Conservation (phyloP, 441 rosid species). For the Bruguiera hainesii region DNA sequence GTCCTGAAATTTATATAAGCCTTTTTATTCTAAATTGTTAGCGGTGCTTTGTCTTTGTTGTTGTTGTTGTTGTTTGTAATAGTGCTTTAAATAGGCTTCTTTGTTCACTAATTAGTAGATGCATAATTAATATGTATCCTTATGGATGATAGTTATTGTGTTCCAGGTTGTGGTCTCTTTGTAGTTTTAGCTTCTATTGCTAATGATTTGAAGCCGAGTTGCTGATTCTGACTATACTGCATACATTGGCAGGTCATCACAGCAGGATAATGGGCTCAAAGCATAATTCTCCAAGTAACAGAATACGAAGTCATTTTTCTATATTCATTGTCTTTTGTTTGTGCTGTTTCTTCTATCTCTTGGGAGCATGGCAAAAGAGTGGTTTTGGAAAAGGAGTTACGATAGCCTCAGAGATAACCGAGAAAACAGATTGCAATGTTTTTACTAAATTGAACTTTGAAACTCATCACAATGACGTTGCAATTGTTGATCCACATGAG, state of each 20-base stretch:
- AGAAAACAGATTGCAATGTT: slow-evolving; percentile 62
- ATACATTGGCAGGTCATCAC: slow-evolving; percentile 23
- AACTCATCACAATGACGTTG: slow-evolving; percentile 25
- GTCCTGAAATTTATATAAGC: not conserved
- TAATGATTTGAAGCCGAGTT: not conserved
- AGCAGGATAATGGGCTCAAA: slow-evolving; percentile 53
- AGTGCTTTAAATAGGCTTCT: not conserved
- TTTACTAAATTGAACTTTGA: slow-evolving; percentile 44
- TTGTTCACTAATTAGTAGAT: not conserved
- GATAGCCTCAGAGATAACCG: slow-evolving; percentile 63
- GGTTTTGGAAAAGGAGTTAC: slow-evolving; percentile 90
- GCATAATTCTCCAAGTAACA: slow-evolving; percentile 40
- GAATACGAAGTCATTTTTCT: slow-evolving; percentile 56
- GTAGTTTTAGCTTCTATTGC: slow-evolving; percentile 2
- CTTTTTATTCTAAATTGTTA: too few species aligned
- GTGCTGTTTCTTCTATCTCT: slow-evolving; percentile 81
- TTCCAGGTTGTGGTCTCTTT: too few species aligned
- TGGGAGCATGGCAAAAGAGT: slow-evolving; percentile 97
- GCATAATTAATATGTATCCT: not conserved
- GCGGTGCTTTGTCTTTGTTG: too few species aligned
- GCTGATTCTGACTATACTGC: not conserved
- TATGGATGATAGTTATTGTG: not conserved
- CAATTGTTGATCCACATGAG: slow-evolving; percentile 8
- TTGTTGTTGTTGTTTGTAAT: too few species aligned
- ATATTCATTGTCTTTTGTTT: slow-evolving; percentile 66